These are phyloP conservation scores for Pythium aphanidermatum DNA, from an alignment of 352 stramenopile genomes.

Conservation along the genomic window DNA sequence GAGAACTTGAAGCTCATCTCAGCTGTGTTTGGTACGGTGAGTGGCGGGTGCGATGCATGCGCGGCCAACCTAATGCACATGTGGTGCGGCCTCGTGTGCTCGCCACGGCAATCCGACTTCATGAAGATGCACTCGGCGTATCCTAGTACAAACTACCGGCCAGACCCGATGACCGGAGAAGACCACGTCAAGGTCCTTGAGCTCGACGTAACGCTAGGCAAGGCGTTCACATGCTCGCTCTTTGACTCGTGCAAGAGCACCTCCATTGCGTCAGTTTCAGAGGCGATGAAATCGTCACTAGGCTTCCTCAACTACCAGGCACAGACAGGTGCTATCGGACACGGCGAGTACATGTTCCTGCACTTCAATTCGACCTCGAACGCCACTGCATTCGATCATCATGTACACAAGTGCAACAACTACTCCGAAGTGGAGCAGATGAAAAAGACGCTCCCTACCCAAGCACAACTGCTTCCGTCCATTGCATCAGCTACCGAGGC, in stretches of 20 bases:
- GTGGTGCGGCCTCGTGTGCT: slow-evolving; percentile 85
- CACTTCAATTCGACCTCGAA: slow-evolving; percentile 45
- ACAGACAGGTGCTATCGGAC: slow-evolving; percentile 80
- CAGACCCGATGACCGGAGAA: slow-evolving; percentile 67
- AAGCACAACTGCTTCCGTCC: slow-evolving; percentile 61
- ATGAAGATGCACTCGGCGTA: slow-evolving; percentile 61
- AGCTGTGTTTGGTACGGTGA: slow-evolving; percentile 63
- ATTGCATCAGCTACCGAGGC: slow-evolving; percentile 38
- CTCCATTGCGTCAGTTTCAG: slow-evolving; percentile 59
- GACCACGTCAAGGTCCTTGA: slow-evolving; percentile 78
- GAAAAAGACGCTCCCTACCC: slow-evolving; percentile 39
- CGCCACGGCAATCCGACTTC: slow-evolving; percentile 64
- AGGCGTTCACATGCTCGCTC: slow-evolving; percentile 61
- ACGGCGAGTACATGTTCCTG: slow-evolving; percentile 84
- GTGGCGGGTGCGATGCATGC: slow-evolving; percentile 72
- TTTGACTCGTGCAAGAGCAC: slow-evolving; percentile 88
- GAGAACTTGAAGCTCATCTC: slow-evolving; percentile 82
- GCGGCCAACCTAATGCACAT: slow-evolving; percentile 81
- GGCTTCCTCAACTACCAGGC: slow-evolving; percentile 88
- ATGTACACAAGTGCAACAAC: slow-evolving; percentile 68
- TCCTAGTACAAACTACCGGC: slow-evolving; percentile 61
- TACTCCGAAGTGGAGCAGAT: slow-evolving; percentile 52
- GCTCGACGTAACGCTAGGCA: slow-evolving; percentile 67
- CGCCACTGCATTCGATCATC: slow-evolving; percentile 39
- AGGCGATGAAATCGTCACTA: slow-evolving; percentile 76